phyloP scores from a whole-genome alignment of 805 yeast genomes.

The Metschnikowia lachancei region DNA sequence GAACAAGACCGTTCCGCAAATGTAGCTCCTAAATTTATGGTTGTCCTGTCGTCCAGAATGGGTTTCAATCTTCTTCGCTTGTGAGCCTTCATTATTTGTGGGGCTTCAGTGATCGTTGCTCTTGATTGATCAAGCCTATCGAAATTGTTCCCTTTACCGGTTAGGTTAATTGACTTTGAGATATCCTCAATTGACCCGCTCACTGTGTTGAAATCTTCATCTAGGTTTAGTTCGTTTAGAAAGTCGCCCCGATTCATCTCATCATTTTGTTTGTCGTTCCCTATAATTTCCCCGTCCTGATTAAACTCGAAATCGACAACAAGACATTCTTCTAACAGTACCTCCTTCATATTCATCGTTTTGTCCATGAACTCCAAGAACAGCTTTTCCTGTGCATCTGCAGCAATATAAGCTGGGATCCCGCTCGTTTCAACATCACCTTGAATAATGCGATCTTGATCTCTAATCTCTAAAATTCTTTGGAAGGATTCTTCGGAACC shows the following conservation, averaged over 20 bases:
- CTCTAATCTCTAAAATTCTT: slow-evolving; percentile 1
- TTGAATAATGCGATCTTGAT: not conserved
- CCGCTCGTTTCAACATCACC: not conserved
- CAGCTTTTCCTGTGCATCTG: slow-evolving; percentile 14
- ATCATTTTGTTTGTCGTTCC: not conserved
- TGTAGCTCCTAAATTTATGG: not conserved
- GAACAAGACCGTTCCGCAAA: not conserved
- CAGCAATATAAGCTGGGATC: slow-evolving; percentile 1
- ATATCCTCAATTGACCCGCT: slow-evolving; percentile 12
- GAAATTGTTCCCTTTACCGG: slow-evolving; percentile 10
- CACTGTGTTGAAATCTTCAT: slow-evolving; percentile 13
- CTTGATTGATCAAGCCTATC: slow-evolving; percentile 7
- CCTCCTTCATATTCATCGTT: slow-evolving; percentile 14
- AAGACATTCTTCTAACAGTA: slow-evolving; percentile 9
- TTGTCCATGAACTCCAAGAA: slow-evolving; percentile 19
- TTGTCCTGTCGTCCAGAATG: slow-evolving; percentile 6
- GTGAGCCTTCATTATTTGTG: not conserved
- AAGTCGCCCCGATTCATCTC: not conserved
- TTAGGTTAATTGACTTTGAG: slow-evolving; percentile 9
- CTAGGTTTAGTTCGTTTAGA: slow-evolving; percentile 14
- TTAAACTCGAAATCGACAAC: slow-evolving; percentile 25
- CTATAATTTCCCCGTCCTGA: slow-evolving; percentile 22
- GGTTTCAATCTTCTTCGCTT: slow-evolving; percentile 9
- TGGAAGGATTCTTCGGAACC: not conserved
- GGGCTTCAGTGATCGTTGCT: slow-evolving; percentile 2